Base-by-base conservation (phyloP, 1,284 basidiomycete genomes). In the Rhizopogon parksii region DNA sequence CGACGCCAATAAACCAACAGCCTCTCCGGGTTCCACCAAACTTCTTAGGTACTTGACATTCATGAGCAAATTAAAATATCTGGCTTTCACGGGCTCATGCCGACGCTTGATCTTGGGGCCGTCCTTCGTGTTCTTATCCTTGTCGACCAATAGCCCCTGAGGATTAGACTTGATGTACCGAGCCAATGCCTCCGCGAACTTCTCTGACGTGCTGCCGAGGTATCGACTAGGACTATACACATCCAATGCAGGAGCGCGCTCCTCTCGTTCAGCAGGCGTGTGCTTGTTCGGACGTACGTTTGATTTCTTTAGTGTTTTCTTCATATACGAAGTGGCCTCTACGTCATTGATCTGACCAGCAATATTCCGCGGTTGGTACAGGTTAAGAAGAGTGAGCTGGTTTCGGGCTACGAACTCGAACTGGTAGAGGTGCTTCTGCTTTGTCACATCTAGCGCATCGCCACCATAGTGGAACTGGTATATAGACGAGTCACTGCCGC, bases 381-480 rank as follows among this genome's bases (percentile, higher is more conserved):
- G 79, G 59, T 86, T 82, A 55, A 90, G 77, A 58, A 97, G 77
- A 36, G 93, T 90, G 27, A 79, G 68, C 61, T 88, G 83, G 72
- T 99, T 99, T 60, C 85, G 81, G 7, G 89, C 89, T 48, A 93
- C 85, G 69, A 99, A 99, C 62, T 94, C 88, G 70, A 98, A 98
- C 64, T 97, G 82, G 53, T 84, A 80, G 36, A 95, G 73, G 68
- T 95, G 91, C 65, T 91, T 93, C 69, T 93, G 91, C 71, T 92
- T 95, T 53, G 95, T 97, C 36, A 98, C 93, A 66, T 99, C 96
- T 51, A 99, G 78, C 11, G 88, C 88, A 61, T 99, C 96, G 53
- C 97, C 96, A 14, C 96, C 96, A 67, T 99, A 99, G 56, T 88
- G 77, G 77, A 99, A 99, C 70, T 99, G 96, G 57, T 96, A 89